phyloP scores from a whole-genome alignment of 2,329 filamentous ascomycete species.

The Trichoderma oligosporum region DNA sequence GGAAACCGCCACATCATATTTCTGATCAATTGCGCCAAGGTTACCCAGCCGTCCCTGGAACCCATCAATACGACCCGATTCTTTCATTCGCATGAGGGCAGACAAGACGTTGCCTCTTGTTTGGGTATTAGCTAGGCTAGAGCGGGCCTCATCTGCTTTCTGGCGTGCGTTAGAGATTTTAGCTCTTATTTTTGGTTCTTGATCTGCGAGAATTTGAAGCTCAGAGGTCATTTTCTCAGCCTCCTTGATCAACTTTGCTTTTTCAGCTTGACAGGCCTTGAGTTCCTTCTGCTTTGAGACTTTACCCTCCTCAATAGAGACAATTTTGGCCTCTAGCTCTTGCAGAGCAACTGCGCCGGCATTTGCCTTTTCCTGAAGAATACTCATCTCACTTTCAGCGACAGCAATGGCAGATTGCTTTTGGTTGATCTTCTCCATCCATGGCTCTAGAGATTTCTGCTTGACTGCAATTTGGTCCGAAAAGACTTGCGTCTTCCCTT shows the following conservation, averaged over 20 bases:
- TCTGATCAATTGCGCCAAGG: slow-evolving; percentile 85
- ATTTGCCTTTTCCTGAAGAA: slow-evolving; percentile 84
- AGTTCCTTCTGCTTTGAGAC: slow-evolving; percentile 69
- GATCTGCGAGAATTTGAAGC: slow-evolving; percentile 65
- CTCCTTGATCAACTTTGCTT: slow-evolving; percentile 69
- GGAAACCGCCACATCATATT: slow-evolving; percentile 97
- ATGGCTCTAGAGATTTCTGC: slow-evolving; percentile 92
- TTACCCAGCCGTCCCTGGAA: slow-evolving; percentile 96
- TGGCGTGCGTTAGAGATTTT: slow-evolving; percentile 87
- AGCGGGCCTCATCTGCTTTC: slow-evolving; percentile 92
- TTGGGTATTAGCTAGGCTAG: slow-evolving; percentile 83
- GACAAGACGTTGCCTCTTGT: slow-evolving; percentile 89
- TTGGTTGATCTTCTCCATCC: slow-evolving; percentile 95
- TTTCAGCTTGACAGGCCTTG: slow-evolving; percentile 70
- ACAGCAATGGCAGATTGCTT: slow-evolving; percentile 93
- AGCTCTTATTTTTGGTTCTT: slow-evolving; percentile 77
- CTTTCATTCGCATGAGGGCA: slow-evolving; percentile 88
- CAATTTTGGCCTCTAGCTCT: slow-evolving; percentile 77
- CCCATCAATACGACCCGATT: slow-evolving; percentile 93
- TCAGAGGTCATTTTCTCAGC: slow-evolving; percentile 67
- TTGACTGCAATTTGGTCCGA: slow-evolving; percentile 89
- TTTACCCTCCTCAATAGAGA: slow-evolving; percentile 66
- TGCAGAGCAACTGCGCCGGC: slow-evolving; percentile 79
- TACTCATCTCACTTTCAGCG: slow-evolving; percentile 89
- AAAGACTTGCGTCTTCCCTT: slow-evolving; percentile 92